These are phyloP conservation scores for Plasmodium ovale DNA, from an alignment of 169 alveolate species.

Conservation along the genomic window DNA sequence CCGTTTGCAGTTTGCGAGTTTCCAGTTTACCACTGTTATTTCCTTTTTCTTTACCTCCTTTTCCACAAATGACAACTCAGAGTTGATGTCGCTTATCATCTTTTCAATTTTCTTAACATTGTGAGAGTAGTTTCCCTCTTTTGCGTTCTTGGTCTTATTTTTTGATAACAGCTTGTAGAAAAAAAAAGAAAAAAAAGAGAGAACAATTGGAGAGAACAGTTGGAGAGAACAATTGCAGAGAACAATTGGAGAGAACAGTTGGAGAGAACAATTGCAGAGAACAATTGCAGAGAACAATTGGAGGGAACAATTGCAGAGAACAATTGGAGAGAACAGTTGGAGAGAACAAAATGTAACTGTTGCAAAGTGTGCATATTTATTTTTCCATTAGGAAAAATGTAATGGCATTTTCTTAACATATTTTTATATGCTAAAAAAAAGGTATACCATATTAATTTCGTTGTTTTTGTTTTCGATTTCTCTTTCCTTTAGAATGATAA, in stretches of 20 bases:
- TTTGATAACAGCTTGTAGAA: conserved; percentile 40
- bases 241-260: no score
- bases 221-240: no score
- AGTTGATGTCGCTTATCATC: conserved; percentile 62
- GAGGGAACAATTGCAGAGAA: no score
- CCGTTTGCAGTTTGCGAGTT: not conserved
- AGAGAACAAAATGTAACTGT: no score
- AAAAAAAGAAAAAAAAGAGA: not conserved
- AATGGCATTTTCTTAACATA: no score
- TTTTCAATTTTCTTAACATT: conserved; percentile 73
- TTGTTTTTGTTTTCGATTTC: conserved; percentile 61
- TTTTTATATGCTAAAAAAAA: not conserved
- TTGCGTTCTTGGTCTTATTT: conserved; percentile 30
- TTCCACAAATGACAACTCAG: conserved; percentile 56
- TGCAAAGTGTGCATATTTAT: no score
- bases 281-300: no score
- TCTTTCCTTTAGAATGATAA: conserved; percentile 38
- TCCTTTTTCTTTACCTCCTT: conserved; percentile 41
- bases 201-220: not conserved
- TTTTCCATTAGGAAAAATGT: no score
- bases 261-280: no score
- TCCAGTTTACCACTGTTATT: not conserved
- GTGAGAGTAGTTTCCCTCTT: conserved; percentile 65
- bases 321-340: no score
- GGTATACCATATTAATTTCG: conserved; percentile 57